Conservation (phyloP, 768 basidiomycete genomes). For the Fomitopsis pulvina region DNA sequence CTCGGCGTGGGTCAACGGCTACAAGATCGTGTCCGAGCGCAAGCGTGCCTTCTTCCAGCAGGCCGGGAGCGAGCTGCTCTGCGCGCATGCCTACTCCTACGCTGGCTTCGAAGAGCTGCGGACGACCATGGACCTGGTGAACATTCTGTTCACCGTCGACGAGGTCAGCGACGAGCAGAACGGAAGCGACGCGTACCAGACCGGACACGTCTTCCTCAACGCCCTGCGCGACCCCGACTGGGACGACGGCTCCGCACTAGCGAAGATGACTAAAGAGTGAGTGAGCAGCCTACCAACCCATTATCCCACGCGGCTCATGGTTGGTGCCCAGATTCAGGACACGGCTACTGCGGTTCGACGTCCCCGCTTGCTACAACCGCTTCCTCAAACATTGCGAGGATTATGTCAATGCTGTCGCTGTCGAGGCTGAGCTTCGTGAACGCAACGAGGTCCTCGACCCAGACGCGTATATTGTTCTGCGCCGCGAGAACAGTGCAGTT, state of each 20-base stretch:
- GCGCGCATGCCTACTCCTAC: slow-evolving; percentile 7
- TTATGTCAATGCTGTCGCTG: slow-evolving; percentile 39
- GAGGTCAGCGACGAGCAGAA: slow-evolving; percentile 14
- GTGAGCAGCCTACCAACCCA: too few relatives aligned
- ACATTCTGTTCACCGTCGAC: slow-evolving; percentile 12
- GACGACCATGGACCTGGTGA: slow-evolving; percentile 10
- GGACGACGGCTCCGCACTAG: slow-evolving; percentile 11
- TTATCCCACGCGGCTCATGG: too few relatives aligned
- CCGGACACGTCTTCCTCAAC: slow-evolving; percentile 9
- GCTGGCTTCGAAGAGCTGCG: slow-evolving; percentile 8
- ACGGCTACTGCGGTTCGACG: slow-evolving; percentile 27
- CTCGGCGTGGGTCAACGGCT: slow-evolving; percentile 9
- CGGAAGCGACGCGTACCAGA: slow-evolving; percentile 5
- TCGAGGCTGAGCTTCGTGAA: slow-evolving; percentile 18
- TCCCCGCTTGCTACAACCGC: slow-evolving; percentile 2
- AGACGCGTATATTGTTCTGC: slow-evolving; percentile 16
- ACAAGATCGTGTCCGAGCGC: slow-evolving; percentile 5
- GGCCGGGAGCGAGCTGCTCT: slow-evolving; percentile 8
- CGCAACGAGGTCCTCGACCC: slow-evolving; percentile 16
- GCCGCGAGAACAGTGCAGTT: slow-evolving; percentile 22
- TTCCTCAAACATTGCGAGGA: slow-evolving; percentile 4
- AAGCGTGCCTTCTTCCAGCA: slow-evolving; percentile 6
- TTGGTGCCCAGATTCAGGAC: slow-evolving; percentile 42
- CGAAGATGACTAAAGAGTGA: slow-evolving; percentile 11
- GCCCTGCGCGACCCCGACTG: slow-evolving; percentile 6